Conservation (phyloP, 805 yeast genomes). For the Candida pseudoglaebosa region DNA sequence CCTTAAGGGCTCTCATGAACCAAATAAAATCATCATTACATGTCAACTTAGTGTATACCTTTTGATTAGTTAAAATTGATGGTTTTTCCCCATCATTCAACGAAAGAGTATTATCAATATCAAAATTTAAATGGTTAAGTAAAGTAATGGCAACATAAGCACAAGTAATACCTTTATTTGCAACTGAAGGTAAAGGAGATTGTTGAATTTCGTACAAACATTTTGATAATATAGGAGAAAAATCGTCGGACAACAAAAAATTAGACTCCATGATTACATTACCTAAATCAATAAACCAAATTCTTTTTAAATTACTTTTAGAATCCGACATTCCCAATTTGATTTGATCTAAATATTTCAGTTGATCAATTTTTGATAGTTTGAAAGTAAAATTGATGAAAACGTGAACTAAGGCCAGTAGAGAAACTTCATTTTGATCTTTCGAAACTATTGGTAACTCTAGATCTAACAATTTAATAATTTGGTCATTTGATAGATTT, state of each 20-base stretch:
- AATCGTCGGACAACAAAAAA: conserved; percentile 8
- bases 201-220: conserved; percentile 40
- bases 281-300: conserved; percentile 63
- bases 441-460: conserved; percentile 56
- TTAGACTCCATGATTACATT: conserved; percentile 16
- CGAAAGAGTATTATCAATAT: conserved; percentile 13
- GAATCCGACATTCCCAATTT: conserved; percentile 63
- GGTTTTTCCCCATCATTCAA: conserved; percentile 40
- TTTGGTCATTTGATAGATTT: conserved; percentile 20
- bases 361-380: conserved; percentile 2
- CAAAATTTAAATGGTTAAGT: conserved; percentile 10
- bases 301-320: conserved; percentile 55
- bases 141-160: conserved; percentile 47
- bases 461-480: conserved; percentile 33
- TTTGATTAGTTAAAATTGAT: conserved; percentile 45
- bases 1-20: conserved; percentile 46
- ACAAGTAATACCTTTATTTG: conserved; percentile 49
- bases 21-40: conserved; percentile 46
- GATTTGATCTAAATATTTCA: conserved; percentile 23
- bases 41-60: conserved; percentile 48
- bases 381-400: conserved; percentile 41
- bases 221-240: conserved; percentile 22
- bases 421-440: conserved; percentile 71
- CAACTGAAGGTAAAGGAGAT: conserved; percentile 52
- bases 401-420: conserved; percentile 47